Base-by-base conservation (phyloP, 2,329 filamentous ascomycete species). In the Pseudophaeomoniella oleicola region DNA sequence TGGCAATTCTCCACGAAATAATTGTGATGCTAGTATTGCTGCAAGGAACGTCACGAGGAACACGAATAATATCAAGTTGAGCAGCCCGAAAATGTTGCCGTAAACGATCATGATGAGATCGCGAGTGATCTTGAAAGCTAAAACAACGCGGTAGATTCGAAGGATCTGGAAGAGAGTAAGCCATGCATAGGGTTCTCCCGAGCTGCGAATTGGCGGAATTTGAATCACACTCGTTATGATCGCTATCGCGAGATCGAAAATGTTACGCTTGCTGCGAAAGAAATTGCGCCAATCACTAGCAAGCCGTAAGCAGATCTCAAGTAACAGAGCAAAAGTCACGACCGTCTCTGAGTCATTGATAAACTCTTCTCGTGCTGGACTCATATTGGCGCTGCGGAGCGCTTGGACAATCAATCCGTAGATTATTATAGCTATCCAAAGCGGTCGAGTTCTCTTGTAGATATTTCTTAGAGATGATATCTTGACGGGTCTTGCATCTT, bases 1-100 rank as follows among this genome's bases (percentile, higher is more conserved):
- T 1, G 83, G 79, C 17, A 96, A 72, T 47, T 93, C 79, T 18
- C 87, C 87, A 22, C 90, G 79, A 51, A 98, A 93, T 3, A 98
- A 73, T 55, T 98, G 88, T 1, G 81, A 76, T 4, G 90, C 90
- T 49, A 98, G 86, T 39, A 98, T 93, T 3, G 90, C 81, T 47
- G 87, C 82, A 32, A 98, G 68, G 51, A 94, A 96, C 0, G 87
- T 94, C 51, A 94, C 83, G 36, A 98, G 67, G 52, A 96, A 94
- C 50, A 98, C 86, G 54, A 98, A 98, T 13, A 96, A 66, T 62
- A 98, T 92, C 42, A 98, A 64, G 53, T 98, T 98, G 29, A 82
- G 72, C 42, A 98, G 79, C 81, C 92, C 92, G 32, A 78, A 75
- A 3, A 86, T 80, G 53, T 96, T 96, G 42, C 90, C 81, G 41